Conservation (phyloP, 108 stramenopile species). For the Pseudonitzschia multistriata region DNA sequence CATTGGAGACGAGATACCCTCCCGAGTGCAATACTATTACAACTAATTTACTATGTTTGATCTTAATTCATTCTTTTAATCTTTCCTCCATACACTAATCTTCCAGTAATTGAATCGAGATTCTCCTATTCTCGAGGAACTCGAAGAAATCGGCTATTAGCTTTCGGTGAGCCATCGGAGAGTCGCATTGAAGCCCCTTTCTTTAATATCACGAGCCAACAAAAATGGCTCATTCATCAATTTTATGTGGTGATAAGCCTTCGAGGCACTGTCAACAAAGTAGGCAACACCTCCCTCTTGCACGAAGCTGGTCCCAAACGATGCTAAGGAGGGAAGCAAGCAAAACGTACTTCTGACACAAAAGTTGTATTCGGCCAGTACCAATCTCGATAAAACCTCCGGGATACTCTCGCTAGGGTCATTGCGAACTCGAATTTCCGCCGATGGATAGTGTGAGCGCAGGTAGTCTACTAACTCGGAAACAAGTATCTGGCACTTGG, state of each 20-base stretch:
- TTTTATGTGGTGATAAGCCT: slow-evolving; percentile 2
- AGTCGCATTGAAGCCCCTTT: slow-evolving; percentile 16
- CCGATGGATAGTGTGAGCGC: slow-evolving; percentile 4
- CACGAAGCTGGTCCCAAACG: slow-evolving; percentile 20
- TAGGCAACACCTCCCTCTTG: slow-evolving; percentile 21
- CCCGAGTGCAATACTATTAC: slow-evolving; percentile 5
- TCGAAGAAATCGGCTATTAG: not conserved
- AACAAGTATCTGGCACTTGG: slow-evolving; percentile 16
- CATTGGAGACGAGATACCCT: slow-evolving; percentile 14
- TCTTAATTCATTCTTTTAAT: too few relatives aligned
- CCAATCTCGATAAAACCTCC: slow-evolving; percentile 23
- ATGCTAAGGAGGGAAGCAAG: slow-evolving; percentile 26
- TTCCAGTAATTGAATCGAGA: too few relatives aligned
- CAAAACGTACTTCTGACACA: slow-evolving; percentile 35
- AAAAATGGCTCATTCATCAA: slow-evolving; percentile 22
- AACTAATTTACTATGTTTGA: not conserved
- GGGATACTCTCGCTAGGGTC: slow-evolving; percentile 28
- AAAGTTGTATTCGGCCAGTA: slow-evolving; percentile 29
- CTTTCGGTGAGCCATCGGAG: slow-evolving; percentile 23
- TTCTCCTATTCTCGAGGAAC: too few relatives aligned
- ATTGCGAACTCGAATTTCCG: slow-evolving; percentile 30
- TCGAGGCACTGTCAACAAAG: not conserved
- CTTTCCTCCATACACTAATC: not conserved
- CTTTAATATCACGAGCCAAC: slow-evolving; percentile 18
- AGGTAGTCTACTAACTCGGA: slow-evolving; percentile 18